phyloP scores from a whole-genome alignment of 129 eudicot genomes.

The Heracleum sosnowskyi region DNA sequence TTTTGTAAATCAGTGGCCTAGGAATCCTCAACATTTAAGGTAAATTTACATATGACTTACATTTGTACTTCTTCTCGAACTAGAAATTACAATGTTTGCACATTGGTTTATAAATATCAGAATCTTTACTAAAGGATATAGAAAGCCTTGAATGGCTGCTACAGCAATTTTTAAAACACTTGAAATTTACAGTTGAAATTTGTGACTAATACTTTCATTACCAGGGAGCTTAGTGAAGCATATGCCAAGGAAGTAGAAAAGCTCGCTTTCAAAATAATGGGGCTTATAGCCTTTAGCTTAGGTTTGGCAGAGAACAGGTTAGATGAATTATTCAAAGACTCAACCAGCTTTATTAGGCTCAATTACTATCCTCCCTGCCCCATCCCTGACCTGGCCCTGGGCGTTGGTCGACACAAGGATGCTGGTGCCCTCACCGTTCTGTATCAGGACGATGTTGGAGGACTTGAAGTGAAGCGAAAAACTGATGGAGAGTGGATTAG shows the following conservation, averaged over 20 bases:
- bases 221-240: conserved; percentile 24
- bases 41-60: neutral
- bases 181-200: neutral
- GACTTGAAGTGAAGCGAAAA: conserved; percentile 61
- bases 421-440: conserved; percentile 56
- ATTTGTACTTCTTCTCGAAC: no score
- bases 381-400: conserved; percentile 60
- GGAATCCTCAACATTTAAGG: conserved; percentile 25
- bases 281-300: conserved; percentile 49
- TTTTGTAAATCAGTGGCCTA: conserved; percentile 31
- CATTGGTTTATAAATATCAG: no score
- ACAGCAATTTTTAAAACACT: neutral
- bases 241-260: conserved; percentile 40
- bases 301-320: conserved; percentile 38
- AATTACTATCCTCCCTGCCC: conserved; percentile 73
- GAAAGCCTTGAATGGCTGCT: no score
- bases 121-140: no score
- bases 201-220: neutral
- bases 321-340: conserved; percentile 39
- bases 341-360: conserved; percentile 44
- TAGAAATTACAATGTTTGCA: no score
- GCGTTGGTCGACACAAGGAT: conserved; percentile 80
- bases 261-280: conserved; percentile 38
- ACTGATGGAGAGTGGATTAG: conserved; percentile 65
- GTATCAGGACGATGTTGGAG: conserved; percentile 75